Evolutionary conservation across 2,329 filamentous ascomycete species (phyloP).

Genomic region (Penicillium decumbens): DNA sequence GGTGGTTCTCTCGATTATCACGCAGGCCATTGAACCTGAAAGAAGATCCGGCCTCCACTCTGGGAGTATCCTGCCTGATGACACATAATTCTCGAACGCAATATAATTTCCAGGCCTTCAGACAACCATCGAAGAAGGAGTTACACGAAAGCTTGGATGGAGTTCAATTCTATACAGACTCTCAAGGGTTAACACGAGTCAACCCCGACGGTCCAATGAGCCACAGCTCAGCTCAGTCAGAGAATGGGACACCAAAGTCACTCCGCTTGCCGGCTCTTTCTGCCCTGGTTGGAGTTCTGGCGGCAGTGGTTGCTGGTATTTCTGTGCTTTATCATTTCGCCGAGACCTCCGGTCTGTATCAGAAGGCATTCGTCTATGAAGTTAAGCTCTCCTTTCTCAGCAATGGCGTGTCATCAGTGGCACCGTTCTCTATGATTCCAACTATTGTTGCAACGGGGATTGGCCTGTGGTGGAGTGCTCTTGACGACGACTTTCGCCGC

Average conservation of each 20-base stretch:
- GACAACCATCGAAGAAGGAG: slow-evolving; percentile 8
- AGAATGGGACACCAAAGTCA: slow-evolving; percentile 13
- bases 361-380: slow-evolving; percentile 17
- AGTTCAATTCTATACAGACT: slow-evolving; percentile 6
- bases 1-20: slow-evolving; percentile 2
- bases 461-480: slow-evolving; percentile 18
- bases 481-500: slow-evolving; percentile 16
- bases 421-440: slow-evolving; percentile 15
- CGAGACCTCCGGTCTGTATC: slow-evolving; percentile 3
- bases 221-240: slow-evolving; percentile 1
- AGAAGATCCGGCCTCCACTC: slow-evolving; percentile 7
- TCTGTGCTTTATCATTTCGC: slow-evolving; percentile 13
- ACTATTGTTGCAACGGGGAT: slow-evolving; percentile 11
- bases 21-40: slow-evolving; percentile 12
- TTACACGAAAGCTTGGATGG: slow-evolving; percentile 3
- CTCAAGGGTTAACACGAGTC: slow-evolving; percentile 1
- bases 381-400: slow-evolving; percentile 7
- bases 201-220: neutral
- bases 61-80: slow-evolving; percentile 7
- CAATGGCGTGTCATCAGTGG: slow-evolving; percentile 8
- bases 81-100: neutral
- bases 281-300: neutral
- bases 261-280: slow-evolving; percentile 11
- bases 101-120: slow-evolving; percentile 4
- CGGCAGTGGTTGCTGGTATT: slow-evolving; percentile 6